Conservation (phyloP, 306 rosid genomes). For the Casuarina glauca region DNA sequence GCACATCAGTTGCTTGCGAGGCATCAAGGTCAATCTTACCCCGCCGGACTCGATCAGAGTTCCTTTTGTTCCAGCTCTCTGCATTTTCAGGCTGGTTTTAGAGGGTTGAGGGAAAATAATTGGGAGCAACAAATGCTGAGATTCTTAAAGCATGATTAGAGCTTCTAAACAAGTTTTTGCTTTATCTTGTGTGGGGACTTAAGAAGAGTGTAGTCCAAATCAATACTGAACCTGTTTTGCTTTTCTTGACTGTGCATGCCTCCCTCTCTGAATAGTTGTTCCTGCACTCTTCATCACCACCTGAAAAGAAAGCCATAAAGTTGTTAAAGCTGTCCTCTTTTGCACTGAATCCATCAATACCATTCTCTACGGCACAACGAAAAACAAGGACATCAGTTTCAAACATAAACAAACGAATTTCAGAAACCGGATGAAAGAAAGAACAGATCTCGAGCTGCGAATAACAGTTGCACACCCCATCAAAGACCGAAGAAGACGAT, state of each 20-base stretch:
- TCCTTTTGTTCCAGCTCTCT: conserved; percentile 72
- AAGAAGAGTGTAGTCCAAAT: conserved; percentile 68
- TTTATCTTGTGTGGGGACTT: conserved; percentile 40
- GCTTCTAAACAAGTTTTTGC: conserved; percentile 23
- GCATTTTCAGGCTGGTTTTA: conserved; percentile 29
- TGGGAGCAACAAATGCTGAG: conserved; percentile 27
- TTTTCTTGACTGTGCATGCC: conserved; percentile 84
- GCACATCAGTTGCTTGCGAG: conserved; percentile 65
- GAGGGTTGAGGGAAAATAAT: conserved; percentile 17
- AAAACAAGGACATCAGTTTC: neutral
- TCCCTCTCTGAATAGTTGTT: conserved; percentile 71
- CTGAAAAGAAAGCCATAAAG: conserved; percentile 70
- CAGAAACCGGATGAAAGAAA: conserved; percentile 46
- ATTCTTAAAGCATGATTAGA: conserved; percentile 28
- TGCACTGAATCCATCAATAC: conserved; percentile 50
- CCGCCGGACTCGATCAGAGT: conserved; percentile 64
- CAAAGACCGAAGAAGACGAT: conserved; percentile 19
- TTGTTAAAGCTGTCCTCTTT: conserved; percentile 64
- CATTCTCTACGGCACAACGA: conserved; percentile 36
- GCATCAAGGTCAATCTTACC: conserved; percentile 68
- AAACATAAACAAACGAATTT: conserved; percentile 7
- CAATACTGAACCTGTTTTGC: conserved; percentile 81
- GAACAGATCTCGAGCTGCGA: conserved; percentile 56
- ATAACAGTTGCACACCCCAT: conserved; percentile 22
- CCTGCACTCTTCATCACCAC: conserved; percentile 89